Percentiles rank a stretch among this genome's conserved stretches.
phyloP scores from a whole-genome alignment of 139 green algal species.

The Volvox africanus region DNA sequence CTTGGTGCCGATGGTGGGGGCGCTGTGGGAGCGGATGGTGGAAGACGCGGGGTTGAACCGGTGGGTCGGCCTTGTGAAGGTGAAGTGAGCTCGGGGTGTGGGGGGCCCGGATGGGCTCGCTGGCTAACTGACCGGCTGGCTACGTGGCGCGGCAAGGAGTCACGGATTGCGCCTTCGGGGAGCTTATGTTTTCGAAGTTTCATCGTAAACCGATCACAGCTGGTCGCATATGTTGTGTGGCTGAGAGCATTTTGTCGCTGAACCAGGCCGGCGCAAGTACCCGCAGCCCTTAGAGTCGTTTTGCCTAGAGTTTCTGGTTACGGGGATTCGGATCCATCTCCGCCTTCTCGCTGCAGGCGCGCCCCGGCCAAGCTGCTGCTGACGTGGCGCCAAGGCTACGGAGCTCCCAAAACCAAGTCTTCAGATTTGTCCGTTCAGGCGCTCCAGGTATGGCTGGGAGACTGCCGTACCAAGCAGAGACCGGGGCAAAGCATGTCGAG shows the following conservation, averaged over 20 bases:
- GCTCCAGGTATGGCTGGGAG: constrained; percentile 22
- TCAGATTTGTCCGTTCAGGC: constrained; percentile 18
- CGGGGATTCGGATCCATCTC: neutral
- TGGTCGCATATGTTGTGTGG: too few relatives aligned
- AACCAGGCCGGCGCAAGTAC: too few relatives aligned
- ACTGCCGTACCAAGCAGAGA: too few relatives aligned
- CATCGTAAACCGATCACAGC: too few relatives aligned
- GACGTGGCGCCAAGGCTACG: constrained; percentile 62
- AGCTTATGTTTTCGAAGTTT: too few relatives aligned
- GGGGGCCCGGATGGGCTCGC: too few relatives aligned
- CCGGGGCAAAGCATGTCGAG: too few relatives aligned
- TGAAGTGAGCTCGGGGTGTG: neutral
- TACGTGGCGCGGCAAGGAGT: too few relatives aligned
- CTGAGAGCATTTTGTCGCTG: too few relatives aligned
- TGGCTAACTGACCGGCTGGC: neutral
- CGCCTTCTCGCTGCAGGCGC: constrained; percentile 23
- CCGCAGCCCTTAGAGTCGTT: neutral
- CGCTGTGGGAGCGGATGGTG: constrained; percentile 58
- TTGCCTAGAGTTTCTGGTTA: neutral
- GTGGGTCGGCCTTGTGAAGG: neutral
- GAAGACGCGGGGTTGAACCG: constrained; percentile 51
- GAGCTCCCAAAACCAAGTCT: constrained; percentile 28
- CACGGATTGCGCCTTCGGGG: too few relatives aligned
- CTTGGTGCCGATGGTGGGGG: constrained; percentile 51
- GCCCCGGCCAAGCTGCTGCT: constrained; percentile 63